These are phyloP conservation scores for Cadophora sp. DNA, from an alignment of 2,329 filamentous ascomycete genomes.

Conservation along the genomic window DNA sequence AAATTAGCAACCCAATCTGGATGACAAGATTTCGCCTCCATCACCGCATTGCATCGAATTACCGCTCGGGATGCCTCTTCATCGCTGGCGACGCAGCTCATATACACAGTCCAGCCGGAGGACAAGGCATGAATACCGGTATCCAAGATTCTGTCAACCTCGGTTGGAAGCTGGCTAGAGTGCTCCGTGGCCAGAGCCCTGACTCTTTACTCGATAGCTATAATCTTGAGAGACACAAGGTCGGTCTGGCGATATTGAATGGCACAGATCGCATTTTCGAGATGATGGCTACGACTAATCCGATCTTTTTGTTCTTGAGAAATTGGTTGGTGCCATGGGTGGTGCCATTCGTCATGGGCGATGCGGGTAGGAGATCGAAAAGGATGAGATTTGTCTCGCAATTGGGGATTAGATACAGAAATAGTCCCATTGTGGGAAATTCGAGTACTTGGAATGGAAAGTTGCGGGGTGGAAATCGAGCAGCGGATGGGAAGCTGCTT, in stretches of 20 bases:
- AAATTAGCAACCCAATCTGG: conserved; percentile 46
- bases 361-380: conserved; percentile 30
- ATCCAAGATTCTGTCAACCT: conserved; percentile 47
- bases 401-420: conserved; percentile 51
- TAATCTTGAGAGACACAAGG: conserved; percentile 53
- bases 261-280: conserved; percentile 52
- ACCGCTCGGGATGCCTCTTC: conserved; percentile 50
- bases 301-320: conserved; percentile 47
- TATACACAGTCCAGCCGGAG: conserved; percentile 46
- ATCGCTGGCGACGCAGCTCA: conserved; percentile 48
- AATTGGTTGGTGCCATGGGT: conserved; percentile 49
- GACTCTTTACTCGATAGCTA: conserved; percentile 55
- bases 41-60: conserved; percentile 49
- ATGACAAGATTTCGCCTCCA: conserved; percentile 54
- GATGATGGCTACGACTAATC: conserved; percentile 46
- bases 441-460: conserved; percentile 43
- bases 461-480: conserved; percentile 54
- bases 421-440: conserved; percentile 47
- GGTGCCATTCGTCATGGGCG: conserved; percentile 45
- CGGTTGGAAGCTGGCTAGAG: conserved; percentile 46
- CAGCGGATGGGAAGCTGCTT: conserved; percentile 48
- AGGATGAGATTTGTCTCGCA: conserved; percentile 49
- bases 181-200: conserved; percentile 46
- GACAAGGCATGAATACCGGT: conserved; percentile 49
- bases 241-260: conserved; percentile 51